These are phyloP conservation scores for Amanita pseudoporphyria DNA, from an alignment of 768 basidiomycete genomes.

Conservation along the genomic window DNA sequence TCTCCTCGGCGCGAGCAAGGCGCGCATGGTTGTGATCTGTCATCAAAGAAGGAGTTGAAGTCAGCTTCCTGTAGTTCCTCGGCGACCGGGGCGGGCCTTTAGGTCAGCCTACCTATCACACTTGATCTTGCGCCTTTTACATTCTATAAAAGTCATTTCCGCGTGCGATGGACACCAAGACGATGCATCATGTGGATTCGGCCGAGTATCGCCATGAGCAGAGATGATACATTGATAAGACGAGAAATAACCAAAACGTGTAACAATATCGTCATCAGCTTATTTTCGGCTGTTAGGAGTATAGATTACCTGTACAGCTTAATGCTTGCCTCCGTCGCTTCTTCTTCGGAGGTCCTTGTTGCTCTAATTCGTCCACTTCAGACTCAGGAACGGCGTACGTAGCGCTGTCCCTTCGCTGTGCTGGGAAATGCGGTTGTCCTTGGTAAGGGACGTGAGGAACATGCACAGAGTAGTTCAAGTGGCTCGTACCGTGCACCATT, in stretches of 20 bases:
- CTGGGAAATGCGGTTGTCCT: neutral
- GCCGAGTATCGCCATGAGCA: constrained; percentile 12
- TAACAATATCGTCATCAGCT: constrained; percentile 1
- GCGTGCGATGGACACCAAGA: constrained; percentile 22
- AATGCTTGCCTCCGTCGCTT: constrained; percentile 74
- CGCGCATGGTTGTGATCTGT: constrained; percentile 69
- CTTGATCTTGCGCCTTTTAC: constrained; percentile 81
- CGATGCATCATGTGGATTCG: constrained; percentile 15
- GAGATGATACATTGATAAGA: neutral
- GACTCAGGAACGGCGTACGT: constrained; percentile 34
- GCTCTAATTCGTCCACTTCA: constrained; percentile 44
- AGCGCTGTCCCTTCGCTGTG: neutral
- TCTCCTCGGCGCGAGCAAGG: constrained; percentile 77
- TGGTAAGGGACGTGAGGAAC: constrained; percentile 10
- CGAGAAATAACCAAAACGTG: constrained; percentile 2
- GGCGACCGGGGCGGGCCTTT: constrained; percentile 11
- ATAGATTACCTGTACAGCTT: constrained; percentile 68
- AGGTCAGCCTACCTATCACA: constrained; percentile 61
- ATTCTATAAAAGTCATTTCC: constrained; percentile 38
- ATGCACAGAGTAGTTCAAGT: constrained; percentile 18
- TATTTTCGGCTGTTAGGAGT: constrained; percentile 2
- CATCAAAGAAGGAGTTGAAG: constrained; percentile 11
- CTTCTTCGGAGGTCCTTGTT: constrained; percentile 65
- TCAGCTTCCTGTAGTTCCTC: constrained; percentile 14
- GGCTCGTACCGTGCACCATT: constrained; percentile 12